phyloP scores from a whole-genome alignment of 768 basidiomycete genomes.

The Lentinula lateritia region DNA sequence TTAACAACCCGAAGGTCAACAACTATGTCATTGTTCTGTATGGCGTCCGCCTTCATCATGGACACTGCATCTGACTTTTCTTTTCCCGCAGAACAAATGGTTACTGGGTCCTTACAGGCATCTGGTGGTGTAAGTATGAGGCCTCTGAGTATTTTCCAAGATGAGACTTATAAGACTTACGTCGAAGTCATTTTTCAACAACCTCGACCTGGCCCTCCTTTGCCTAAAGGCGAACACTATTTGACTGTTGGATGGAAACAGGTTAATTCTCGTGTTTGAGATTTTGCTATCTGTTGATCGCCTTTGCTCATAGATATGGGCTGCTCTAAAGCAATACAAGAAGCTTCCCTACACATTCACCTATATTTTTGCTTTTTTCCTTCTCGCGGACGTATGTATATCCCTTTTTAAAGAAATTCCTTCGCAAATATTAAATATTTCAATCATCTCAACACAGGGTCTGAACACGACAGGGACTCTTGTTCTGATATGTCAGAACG shows the following conservation, averaged over 20 bases:
- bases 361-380: slow-evolving; percentile 72
- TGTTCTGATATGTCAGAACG: slow-evolving; percentile 72
- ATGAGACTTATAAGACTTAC: background rate
- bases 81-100: slow-evolving; percentile 46
- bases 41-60: slow-evolving; percentile 16
- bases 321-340: slow-evolving; percentile 68
- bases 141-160: background rate
- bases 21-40: slow-evolving; percentile 73
- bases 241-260: slow-evolving; percentile 86
- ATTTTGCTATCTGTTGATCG: background rate
- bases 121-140: slow-evolving; percentile 77
- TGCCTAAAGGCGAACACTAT: slow-evolving; percentile 75
- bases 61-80: background rate
- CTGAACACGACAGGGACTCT: slow-evolving; percentile 77
- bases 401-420: background rate
- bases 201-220: slow-evolving; percentile 73
- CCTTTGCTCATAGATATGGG: slow-evolving; percentile 56
- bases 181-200: slow-evolving; percentile 73
- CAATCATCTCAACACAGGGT: slow-evolving; percentile 38
- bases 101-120: slow-evolving; percentile 74
- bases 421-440: background rate
- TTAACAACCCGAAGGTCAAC: slow-evolving; percentile 54
- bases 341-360: slow-evolving; percentile 77
- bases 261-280: slow-evolving; percentile 25
- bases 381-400: slow-evolving; percentile 64